A percentile compares a stretch with the other conserved stretches of the same genome.
Conservation (phyloP, 2,329 filamentous ascomycete species). For the Hymenoscyphus scutula region DNA sequence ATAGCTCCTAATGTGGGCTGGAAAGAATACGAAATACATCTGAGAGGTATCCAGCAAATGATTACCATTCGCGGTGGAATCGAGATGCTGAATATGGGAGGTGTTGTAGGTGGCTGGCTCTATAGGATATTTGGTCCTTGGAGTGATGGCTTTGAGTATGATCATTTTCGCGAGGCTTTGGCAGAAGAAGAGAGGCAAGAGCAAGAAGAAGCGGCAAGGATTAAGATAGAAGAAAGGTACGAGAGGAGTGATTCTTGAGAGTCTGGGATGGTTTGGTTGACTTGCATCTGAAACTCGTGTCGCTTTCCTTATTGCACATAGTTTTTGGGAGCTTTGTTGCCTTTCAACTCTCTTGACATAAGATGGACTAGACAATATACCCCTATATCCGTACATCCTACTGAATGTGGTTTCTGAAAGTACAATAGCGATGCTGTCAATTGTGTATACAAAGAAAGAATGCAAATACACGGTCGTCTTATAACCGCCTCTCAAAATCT, state of each 20-base stretch:
- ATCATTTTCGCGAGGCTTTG: conserved; percentile 7
- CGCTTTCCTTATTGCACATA: not conserved
- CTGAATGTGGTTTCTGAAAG: too few species aligned
- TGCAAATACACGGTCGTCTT: too few species aligned
- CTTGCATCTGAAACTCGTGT: not conserved
- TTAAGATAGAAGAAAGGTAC: not conserved
- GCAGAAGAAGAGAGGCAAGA: not conserved
- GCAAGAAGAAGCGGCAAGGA: not conserved
- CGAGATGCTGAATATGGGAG: conserved; percentile 19
- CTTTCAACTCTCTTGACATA: not conserved
- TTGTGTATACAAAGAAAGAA: too few species aligned
- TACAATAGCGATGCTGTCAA: too few species aligned
- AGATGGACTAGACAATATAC: not conserved
- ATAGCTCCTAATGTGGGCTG: conserved; percentile 9
- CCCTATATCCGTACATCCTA: not conserved
- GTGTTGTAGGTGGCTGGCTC: conserved; percentile 26
- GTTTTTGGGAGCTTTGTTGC: not conserved
- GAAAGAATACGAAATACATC: conserved; percentile 28
- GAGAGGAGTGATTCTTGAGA: not conserved
- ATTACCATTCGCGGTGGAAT: conserved; percentile 22
- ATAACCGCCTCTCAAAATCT: too few species aligned
- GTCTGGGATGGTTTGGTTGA: not conserved
- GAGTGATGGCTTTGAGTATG: conserved; percentile 21
- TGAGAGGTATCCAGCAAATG: conserved; percentile 29
- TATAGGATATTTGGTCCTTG: conserved; percentile 24